These are phyloP conservation scores for Geum urbanum DNA, from an alignment of 306 rosid species.

Conservation along the genomic window DNA sequence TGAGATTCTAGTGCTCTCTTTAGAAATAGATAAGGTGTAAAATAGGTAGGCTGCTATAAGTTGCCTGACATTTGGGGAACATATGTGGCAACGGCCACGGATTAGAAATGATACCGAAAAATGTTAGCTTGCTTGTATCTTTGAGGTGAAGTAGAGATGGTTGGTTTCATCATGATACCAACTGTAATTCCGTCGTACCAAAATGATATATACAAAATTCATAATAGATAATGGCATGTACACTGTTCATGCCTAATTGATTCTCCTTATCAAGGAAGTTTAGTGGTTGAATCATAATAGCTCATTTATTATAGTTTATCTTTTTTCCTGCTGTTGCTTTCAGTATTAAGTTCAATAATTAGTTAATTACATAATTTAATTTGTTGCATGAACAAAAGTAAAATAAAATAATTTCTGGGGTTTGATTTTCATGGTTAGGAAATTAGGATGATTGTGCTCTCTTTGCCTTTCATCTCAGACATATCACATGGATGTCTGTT, in stretches of 20 bases:
- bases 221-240: background rate
- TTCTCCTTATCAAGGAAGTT: background rate
- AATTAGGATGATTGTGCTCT: background rate
- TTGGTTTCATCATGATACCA: background rate
- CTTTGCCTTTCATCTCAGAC: background rate
- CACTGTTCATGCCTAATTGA: background rate
- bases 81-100: background rate
- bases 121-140: background rate
- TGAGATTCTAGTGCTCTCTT: background rate
- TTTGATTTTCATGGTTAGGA: background rate
- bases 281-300: constrained; percentile 1
- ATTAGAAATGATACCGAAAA: background rate
- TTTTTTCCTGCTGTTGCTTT: background rate
- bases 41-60: background rate
- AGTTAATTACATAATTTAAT: background rate
- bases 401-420: background rate
- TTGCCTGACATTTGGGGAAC: background rate
- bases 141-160: background rate
- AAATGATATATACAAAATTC: background rate
- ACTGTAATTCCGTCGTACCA: background rate
- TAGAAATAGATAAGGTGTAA: background rate
- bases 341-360: background rate
- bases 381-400: background rate
- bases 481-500: constrained; percentile 9
- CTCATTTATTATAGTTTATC: background rate